A percentile compares a stretch with the other conserved stretches of the same genome.
Evolutionary conservation across 2,329 filamentous ascomycete genomes (phyloP).

Genomic region (Septoria petroselini): DNA sequence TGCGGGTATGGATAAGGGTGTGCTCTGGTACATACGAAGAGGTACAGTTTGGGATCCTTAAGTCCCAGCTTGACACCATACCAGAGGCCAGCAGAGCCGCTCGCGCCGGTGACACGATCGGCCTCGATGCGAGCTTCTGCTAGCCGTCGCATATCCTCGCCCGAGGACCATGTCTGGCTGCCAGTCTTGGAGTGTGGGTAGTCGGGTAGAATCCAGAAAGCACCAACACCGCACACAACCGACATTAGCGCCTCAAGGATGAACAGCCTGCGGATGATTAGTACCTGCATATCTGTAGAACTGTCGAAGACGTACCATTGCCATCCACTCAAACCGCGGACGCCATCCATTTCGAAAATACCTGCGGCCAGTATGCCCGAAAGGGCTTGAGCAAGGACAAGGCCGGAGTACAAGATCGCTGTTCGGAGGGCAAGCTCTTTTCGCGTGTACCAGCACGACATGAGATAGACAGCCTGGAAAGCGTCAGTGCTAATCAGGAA

Average conservation of each 20-base stretch:
- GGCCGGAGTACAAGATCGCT: constrained; percentile 35
- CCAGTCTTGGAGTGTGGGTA: constrained; percentile 11
- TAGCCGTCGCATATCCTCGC: constrained; percentile 2
- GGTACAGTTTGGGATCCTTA: constrained; percentile 26
- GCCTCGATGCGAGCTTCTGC: constrained; percentile 4
- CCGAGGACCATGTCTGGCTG: constrained; percentile 5
- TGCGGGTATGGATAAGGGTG: background rate
- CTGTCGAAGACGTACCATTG: constrained; percentile 14
- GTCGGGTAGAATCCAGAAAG: constrained; percentile 16
- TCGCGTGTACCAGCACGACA: constrained; percentile 44
- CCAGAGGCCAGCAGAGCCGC: background rate
- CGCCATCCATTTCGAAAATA: constrained; percentile 31
- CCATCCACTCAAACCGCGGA: constrained; percentile 35
- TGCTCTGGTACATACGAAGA: constrained; percentile 19
- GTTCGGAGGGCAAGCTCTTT: constrained; percentile 40
- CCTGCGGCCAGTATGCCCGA: constrained; percentile 20
- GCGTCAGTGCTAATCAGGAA: background rate
- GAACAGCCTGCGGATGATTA: constrained; percentile 21
- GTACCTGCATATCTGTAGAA: background rate
- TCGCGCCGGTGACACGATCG: constrained; percentile 7
- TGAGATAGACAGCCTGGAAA: constrained; percentile 37
- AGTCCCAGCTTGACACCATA: constrained; percentile 15
- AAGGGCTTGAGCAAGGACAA: constrained; percentile 34
- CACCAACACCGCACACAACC: constrained; percentile 6
- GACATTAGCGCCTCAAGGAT: constrained; percentile 26